Conservation (phyloP, 768 basidiomycete species). For the Lactarius trivialis region DNA sequence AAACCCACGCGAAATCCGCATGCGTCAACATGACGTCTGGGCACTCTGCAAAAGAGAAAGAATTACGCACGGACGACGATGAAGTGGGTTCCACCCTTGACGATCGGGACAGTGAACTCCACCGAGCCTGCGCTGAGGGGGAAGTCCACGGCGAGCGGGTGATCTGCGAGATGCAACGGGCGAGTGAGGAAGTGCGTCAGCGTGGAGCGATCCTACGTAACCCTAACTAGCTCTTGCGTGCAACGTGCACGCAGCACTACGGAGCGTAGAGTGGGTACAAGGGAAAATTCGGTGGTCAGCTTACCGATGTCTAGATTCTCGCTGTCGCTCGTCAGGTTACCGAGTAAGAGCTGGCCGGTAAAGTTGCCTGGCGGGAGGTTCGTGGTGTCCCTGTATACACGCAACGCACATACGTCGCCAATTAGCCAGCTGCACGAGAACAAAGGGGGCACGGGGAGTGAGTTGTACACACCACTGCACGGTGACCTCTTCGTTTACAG, state of each 20-base stretch:
- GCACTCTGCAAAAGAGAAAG: background rate
- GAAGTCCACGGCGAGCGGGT: slow-evolving; percentile 34
- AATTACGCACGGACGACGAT: slow-evolving; percentile 38
- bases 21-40: background rate
- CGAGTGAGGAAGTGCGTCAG: background rate
- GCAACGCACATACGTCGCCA: background rate
- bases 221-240: background rate
- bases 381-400: slow-evolving; percentile 21
- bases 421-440: background rate
- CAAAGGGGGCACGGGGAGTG: background rate
- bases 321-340: slow-evolving; percentile 30
- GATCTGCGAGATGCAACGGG: slow-evolving; percentile 24
- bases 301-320: slow-evolving; percentile 44
- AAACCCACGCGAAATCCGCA: background rate
- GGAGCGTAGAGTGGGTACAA: background rate
- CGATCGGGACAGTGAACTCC: slow-evolving; percentile 34
- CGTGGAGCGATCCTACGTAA: background rate
- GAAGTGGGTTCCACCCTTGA: slow-evolving; percentile 31
- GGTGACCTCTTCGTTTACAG: slow-evolving; percentile 29
- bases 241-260: background rate
- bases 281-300: slow-evolving; percentile 21
- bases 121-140: slow-evolving; percentile 33
- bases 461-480: slow-evolving; percentile 36
- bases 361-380: slow-evolving; percentile 37
- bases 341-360: slow-evolving; percentile 42